Base-by-base conservation (phyloP, 1,284 basidiomycete genomes). In the Ganoderma leucocontextum region DNA sequence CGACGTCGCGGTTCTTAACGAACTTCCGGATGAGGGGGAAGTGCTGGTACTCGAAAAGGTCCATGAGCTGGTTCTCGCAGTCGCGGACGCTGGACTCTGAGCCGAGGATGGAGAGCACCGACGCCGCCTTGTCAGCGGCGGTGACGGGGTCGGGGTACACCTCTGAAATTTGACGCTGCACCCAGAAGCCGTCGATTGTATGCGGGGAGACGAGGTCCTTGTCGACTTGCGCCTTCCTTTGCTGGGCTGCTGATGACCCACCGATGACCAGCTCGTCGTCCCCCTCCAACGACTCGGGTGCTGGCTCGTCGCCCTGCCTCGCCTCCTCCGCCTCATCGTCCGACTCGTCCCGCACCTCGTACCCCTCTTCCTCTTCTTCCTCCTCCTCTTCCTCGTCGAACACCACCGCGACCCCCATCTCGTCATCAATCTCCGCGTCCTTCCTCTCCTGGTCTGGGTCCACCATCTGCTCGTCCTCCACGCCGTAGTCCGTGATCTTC, bases 1-100 rank as follows among this genome's bases (percentile, higher is more conserved):
- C 87, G 66, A 96, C 92, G 65, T 99, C 98, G 64, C 97, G 91
- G 82, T 99, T 99, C 82, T 97, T 97, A 77, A 97, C 90, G 78
- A 99, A 92, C 65, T 91, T 92, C 35, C 94, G 93, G 75, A 96
- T 96, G 68, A 97, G 88, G 67, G 96, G 92, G 84, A 98, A 98
- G 77, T 91, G 91, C 75, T 95, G 90, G 81, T 96, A 99, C 68
- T 99, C 96, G 80, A 99, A 99, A 42, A 99, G 85, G 74, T 99
- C 97, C 91, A 99, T 99, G 38, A 99, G 87, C 76, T 92, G 90
- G 82, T 99, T 99, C 81, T 99, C 98, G 78, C 95, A 94, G 81
- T 99, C 97, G 68, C 98, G 95, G 44, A 95, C 85, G 79, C 89
- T 91, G 29, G 94, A 94, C 76, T 98, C 96, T 9, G 96, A 97